phyloP scores from a whole-genome alignment of 306 rosid genomes.

The Styphnolobium japonicum region DNA sequence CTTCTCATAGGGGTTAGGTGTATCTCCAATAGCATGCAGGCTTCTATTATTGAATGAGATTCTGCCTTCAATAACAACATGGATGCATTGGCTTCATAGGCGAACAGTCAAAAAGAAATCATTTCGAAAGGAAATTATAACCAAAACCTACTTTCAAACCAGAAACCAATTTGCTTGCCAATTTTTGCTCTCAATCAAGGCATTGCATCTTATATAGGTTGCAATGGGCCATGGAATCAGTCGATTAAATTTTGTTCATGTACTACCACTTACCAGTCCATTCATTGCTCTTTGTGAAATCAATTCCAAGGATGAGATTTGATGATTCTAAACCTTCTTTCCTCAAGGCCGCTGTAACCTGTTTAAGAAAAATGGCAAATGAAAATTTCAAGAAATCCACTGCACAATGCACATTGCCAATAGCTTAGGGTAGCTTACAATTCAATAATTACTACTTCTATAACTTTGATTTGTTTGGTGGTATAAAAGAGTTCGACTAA shows the following conservation, averaged over 20 bases:
- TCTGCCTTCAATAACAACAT: conserved; percentile 58
- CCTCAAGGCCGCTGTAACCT: conserved; percentile 73
- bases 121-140: neutral
- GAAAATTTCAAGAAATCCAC: neutral
- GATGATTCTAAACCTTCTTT: conserved; percentile 87
- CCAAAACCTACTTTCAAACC: neutral
- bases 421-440: neutral
- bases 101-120: neutral
- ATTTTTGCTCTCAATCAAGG: neutral
- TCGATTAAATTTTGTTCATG: neutral
- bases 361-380: neutral
- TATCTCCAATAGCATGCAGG: conserved; percentile 67
- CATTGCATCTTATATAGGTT: neutral
- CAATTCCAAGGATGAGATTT: conserved; percentile 86
- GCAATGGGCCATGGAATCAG: neutral
- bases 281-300: conserved; percentile 94
- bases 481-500: neutral
- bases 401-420: neutral
- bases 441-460: neutral
- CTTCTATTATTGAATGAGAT: conserved; percentile 67
- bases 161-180: neutral
- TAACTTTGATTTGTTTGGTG: neutral
- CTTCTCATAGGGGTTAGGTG: conserved; percentile 87
- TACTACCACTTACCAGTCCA: conserved; percentile 69
- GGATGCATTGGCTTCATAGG: conserved; percentile 24